Conservation (phyloP, 495 filamentous ascomycete genomes). For the Lophiostoma macrostomum region DNA sequence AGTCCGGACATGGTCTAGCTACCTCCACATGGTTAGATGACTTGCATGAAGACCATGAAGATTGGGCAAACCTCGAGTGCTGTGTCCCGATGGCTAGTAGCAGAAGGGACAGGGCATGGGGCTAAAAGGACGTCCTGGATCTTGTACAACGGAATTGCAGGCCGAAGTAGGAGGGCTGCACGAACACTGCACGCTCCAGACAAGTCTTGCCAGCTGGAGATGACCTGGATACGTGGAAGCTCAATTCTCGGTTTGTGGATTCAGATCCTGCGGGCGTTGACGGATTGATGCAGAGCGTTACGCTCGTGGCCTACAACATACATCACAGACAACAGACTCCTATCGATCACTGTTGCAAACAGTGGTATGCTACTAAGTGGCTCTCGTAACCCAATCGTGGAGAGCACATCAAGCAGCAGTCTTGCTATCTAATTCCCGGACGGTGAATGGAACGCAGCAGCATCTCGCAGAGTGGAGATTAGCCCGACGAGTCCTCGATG, state of each 20-base stretch:
- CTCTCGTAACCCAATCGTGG: too few relatives aligned
- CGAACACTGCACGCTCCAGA: background rate
- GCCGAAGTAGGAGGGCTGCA: conserved; percentile 14
- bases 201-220: background rate
- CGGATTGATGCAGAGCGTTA: conserved; percentile 12
- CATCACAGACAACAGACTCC: too few relatives aligned
- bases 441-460: background rate
- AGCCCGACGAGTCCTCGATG: too few relatives aligned
- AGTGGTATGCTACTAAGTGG: too few relatives aligned
- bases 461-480: too few relatives aligned
- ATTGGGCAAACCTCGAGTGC: background rate
- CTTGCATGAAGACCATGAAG: conserved; percentile 1
- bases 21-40: conserved; percentile 2
- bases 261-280: conserved; percentile 16
- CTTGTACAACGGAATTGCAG: background rate
- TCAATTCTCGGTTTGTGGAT: conserved; percentile 10
- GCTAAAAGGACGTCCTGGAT: too few relatives aligned
- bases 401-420: background rate
- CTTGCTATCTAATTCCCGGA: background rate
- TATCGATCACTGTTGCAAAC: too few relatives aligned
- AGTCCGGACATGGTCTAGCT: background rate
- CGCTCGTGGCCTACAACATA: conserved; percentile 3
- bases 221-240: conserved; percentile 11
- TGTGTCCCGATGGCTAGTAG: too few relatives aligned
- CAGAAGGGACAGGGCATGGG: too few relatives aligned